Base-by-base conservation (phyloP, 768 basidiomycete species). In the Rhodotorula babjevae region DNA sequence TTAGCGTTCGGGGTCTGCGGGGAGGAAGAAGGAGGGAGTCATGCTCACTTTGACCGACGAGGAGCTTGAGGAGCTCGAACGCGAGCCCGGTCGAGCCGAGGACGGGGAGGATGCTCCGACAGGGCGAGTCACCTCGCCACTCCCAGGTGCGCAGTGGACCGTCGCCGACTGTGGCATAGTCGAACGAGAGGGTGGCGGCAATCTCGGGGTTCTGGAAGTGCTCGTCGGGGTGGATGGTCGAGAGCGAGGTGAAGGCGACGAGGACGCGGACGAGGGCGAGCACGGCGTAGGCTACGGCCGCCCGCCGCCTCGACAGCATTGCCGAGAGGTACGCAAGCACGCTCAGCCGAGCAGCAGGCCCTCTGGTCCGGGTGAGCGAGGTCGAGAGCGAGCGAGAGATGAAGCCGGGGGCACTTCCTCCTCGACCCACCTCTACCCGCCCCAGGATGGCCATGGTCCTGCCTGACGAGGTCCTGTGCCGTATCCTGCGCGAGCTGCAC, bases 181-280 rank as follows among this genome's bases (percentile, higher is more conserved):
- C 50, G 49, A 67, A 77, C 5, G 61, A 49, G 29, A 59, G 3
- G 0, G 31, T 33, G 1, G 75, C 74, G 0, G 71, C 65, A 10
- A 78, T 33, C n/a, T 78, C 77, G 9, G 75, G 61, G 58, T 67
- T 71, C 65, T 78, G 77, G 52, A 78, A 78, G 60, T 74, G 65
- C 59, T 78, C 77, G 63, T 78, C 77, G 31, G 77, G 77, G 72
- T 78, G 77, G 31, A 78, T 73, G 29, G 27, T 27, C 21, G 69
- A 58, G 16, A 36, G 53, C 40, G 69, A 73, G 50, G 68, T 70
- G 53, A 72, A 67, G 21, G 72, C 75, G 62, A 74, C 53, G 46
- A 78, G 16, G 58, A 71, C 31, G 10, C 76, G 73, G 5, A 75
- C 31, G 21, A 63, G 0, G 29, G 70, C 56, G 55, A 77, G 71